These are phyloP conservation scores for Candida loeiensis DNA, from an alignment of 805 yeast genomes.

Conservation along the genomic window DNA sequence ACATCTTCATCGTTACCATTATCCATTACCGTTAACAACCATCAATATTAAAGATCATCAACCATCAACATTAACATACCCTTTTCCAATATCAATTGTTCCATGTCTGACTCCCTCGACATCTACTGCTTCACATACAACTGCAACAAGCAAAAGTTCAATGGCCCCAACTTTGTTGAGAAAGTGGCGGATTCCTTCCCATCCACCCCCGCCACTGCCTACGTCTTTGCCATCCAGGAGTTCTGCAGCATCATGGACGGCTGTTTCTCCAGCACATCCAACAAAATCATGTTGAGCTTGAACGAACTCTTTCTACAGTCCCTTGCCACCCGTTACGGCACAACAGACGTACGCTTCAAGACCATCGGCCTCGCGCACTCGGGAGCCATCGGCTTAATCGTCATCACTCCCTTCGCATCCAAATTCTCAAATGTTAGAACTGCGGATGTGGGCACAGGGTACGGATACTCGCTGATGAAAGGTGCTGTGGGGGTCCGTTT, in stretches of 20 bases:
- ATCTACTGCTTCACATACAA: slow-evolving; percentile 50
- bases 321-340: slow-evolving; percentile 33
- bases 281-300: slow-evolving; percentile 33
- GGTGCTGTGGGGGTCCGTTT: slow-evolving; percentile 69
- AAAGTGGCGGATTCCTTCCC: slow-evolving; percentile 28
- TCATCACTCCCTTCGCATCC: slow-evolving; percentile 44
- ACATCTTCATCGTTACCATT: too few species aligned
- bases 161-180: slow-evolving; percentile 27
- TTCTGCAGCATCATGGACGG: slow-evolving; percentile 55
- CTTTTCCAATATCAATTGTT: background rate
- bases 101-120: slow-evolving; percentile 7
- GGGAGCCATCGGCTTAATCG: slow-evolving; percentile 58
- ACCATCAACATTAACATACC: background rate
- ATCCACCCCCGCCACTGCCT: slow-evolving; percentile 39
- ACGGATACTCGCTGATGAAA: slow-evolving; percentile 59
- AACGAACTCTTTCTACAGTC: slow-evolving; percentile 32
- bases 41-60: background rate
- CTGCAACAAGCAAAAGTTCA: slow-evolving; percentile 47
- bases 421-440: slow-evolving; percentile 22
- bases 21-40: background rate
- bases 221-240: slow-evolving; percentile 68
- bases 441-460: slow-evolving; percentile 52
- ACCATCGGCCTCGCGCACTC: slow-evolving; percentile 42
- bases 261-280: slow-evolving; percentile 37
- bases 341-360: slow-evolving; percentile 31